Evolutionary conservation across 2,329 filamentous ascomycete genomes (phyloP).

Genomic region (Chaetomiaceae sp.): DNA sequence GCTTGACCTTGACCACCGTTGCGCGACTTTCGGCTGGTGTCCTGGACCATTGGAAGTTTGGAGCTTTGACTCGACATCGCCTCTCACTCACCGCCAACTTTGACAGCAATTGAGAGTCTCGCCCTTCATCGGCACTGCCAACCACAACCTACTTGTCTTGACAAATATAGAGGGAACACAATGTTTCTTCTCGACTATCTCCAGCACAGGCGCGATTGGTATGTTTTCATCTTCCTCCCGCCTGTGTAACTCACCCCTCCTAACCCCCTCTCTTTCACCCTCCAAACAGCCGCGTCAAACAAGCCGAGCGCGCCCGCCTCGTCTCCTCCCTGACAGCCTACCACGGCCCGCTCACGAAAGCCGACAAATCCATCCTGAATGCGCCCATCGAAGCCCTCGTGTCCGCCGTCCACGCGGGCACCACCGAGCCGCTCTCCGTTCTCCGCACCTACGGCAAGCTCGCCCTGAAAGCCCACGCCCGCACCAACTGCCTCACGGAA

Average conservation of each 20-base stretch:
- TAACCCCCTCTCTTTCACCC: not conserved
- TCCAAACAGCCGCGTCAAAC: slow-evolving; percentile 66
- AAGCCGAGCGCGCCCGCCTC: slow-evolving; percentile 65
- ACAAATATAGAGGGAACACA: not conserved
- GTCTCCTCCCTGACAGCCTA: slow-evolving; percentile 64
- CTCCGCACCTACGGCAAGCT: slow-evolving; percentile 86
- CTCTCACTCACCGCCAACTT: not conserved
- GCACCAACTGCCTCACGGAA: slow-evolving; percentile 88
- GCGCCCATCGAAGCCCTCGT: slow-evolving; percentile 76
- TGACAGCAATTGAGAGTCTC: not conserved
- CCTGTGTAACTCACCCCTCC: not conserved
- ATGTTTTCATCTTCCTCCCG: slow-evolving; percentile 17
- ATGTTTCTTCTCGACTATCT: slow-evolving; percentile 53
- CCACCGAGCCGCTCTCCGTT: slow-evolving; percentile 63
- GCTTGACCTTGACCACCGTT: not conserved
- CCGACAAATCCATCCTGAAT: slow-evolving; percentile 64
- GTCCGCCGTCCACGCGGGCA: slow-evolving; percentile 66
- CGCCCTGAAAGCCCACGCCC: slow-evolving; percentile 74
- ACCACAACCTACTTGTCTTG: not conserved
- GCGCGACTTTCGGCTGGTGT: not conserved
- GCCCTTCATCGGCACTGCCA: not conserved
- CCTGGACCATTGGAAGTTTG: too few species aligned
- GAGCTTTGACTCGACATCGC: too few species aligned
- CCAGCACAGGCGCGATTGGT: slow-evolving; percentile 69
- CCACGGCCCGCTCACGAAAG: slow-evolving; percentile 56